A percentile compares a stretch with the other conserved stretches of the same genome.
Evolutionary conservation across 1,284 basidiomycete genomes (phyloP).

Genomic region (Fistulina hepatica): DNA sequence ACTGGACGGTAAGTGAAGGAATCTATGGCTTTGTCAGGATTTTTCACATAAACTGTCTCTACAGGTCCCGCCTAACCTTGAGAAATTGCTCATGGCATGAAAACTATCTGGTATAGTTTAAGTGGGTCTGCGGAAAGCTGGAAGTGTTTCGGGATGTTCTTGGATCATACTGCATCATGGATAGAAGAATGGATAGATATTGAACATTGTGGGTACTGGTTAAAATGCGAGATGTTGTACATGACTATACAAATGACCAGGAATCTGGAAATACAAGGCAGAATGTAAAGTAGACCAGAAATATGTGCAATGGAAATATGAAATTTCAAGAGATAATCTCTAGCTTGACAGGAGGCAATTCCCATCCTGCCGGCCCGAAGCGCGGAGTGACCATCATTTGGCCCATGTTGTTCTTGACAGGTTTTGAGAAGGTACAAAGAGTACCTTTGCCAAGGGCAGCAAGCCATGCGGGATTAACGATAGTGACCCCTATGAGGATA

Average conservation of each 20-base stretch:
- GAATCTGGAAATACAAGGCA: not conserved
- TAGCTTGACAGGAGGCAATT: constrained; percentile 67
- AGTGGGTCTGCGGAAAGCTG: too few relatives aligned
- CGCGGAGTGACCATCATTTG: constrained; percentile 64
- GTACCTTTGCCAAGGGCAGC: constrained; percentile 65
- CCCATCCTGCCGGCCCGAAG: constrained; percentile 78
- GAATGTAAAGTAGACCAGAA: not conserved
- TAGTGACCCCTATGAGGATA: constrained; percentile 56
- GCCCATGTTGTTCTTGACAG: constrained; percentile 59
- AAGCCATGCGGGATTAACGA: constrained; percentile 87
- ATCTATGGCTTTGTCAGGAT: not conserved
- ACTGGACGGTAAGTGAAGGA: constrained; percentile 43
- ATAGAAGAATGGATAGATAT: too few relatives aligned
- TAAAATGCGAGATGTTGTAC: too few relatives aligned
- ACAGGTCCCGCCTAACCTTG: constrained; percentile 26
- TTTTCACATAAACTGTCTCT: not conserved
- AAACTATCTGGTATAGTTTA: too few relatives aligned
- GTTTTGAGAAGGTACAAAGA: constrained; percentile 85
- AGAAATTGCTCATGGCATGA: constrained; percentile 24
- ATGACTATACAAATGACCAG: too few relatives aligned
- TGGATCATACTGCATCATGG: too few relatives aligned
- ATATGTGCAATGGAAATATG: not conserved
- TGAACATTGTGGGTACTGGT: too few relatives aligned
- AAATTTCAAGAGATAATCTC: not conserved
- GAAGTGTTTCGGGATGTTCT: too few relatives aligned